These are phyloP conservation scores for Aspergillus sp. DNA, from an alignment of 2,329 filamentous ascomycete species.

Conservation along the genomic window DNA sequence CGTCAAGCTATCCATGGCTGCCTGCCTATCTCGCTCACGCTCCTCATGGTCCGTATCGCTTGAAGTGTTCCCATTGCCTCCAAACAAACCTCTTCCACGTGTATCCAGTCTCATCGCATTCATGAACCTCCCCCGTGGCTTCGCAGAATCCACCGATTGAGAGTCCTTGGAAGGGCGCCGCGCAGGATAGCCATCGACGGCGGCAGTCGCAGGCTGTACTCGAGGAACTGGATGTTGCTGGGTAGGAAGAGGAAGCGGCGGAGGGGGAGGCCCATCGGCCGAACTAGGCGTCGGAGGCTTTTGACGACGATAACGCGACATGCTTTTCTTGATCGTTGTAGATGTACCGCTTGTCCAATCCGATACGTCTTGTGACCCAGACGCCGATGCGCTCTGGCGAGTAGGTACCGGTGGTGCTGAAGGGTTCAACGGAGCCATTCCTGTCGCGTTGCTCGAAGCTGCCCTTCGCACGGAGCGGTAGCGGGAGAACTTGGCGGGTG, in stretches of 20 bases:
- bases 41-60: constrained; percentile 15
- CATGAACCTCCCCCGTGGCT: constrained; percentile 1
- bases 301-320: constrained; percentile 36
- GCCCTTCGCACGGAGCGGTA: constrained; percentile 58
- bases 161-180: neutral
- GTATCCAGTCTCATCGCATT: constrained; percentile 6
- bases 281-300: constrained; percentile 18
- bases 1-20: constrained; percentile 37
- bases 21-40: constrained; percentile 29
- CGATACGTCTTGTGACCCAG: constrained; percentile 9
- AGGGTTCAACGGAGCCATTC: constrained; percentile 11
- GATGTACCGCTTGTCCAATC: neutral
- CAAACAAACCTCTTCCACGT: constrained; percentile 5
- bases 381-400: constrained; percentile 17
- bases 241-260: constrained; percentile 13
- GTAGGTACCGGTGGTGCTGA: constrained; percentile 16
- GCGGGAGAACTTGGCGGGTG: constrained; percentile 52
- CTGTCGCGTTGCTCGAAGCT: constrained; percentile 33
- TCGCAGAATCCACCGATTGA: neutral
- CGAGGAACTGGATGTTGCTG: constrained; percentile 10
- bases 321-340: constrained; percentile 31
- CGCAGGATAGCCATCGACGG: neutral
- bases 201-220: neutral
- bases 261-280: constrained; percentile 6
- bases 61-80: neutral